Evolutionary conservation across 768 basidiomycete genomes (phyloP).

Genomic region (Mycena filopes): DNA sequence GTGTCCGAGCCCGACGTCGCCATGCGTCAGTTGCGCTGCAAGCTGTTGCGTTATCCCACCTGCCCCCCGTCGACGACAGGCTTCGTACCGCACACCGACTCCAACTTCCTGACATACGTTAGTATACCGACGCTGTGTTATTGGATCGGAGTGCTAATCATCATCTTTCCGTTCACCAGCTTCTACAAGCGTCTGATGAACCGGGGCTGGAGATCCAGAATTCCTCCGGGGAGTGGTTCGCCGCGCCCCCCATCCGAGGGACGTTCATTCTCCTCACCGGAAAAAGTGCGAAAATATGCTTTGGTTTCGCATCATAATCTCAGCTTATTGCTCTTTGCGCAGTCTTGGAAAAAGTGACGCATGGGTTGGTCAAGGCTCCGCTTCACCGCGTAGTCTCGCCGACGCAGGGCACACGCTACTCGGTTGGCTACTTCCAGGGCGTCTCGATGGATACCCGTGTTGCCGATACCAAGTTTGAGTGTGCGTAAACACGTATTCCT

Average conservation of each 20-base stretch:
- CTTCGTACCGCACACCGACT: conserved; percentile 28
- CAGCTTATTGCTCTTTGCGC: neutral
- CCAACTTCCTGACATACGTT: conserved; percentile 31
- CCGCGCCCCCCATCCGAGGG: conserved; percentile 25
- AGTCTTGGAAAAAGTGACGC: conserved; percentile 30
- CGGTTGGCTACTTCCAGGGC: conserved; percentile 32
- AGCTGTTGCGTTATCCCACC: conserved; percentile 29
- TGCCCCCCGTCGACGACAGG: conserved; percentile 23
- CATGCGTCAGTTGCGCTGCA: conserved; percentile 32
- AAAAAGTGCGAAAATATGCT: conserved; percentile 9
- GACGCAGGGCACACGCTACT: conserved; percentile 26
- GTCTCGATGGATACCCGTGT: conserved; percentile 27
- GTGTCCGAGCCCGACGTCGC: conserved; percentile 23
- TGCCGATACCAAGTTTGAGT: conserved; percentile 25
- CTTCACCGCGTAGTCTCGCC: conserved; percentile 31
- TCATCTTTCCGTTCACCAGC: neutral
- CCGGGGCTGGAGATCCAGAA: conserved; percentile 24
- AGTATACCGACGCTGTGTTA: neutral
- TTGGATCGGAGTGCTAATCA: neutral
- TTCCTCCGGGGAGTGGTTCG: conserved; percentile 21
- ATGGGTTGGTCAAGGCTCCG: conserved; percentile 27
- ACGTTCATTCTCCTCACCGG: conserved; percentile 28
- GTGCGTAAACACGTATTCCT: conserved; percentile 14
- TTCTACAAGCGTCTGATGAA: conserved; percentile 25
- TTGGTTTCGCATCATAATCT: neutral